Percentiles rank a stretch among this genome's conserved stretches.
Conservation (phyloP, 257 asterid genomes). For the Nicotiana sylvestris region DNA sequence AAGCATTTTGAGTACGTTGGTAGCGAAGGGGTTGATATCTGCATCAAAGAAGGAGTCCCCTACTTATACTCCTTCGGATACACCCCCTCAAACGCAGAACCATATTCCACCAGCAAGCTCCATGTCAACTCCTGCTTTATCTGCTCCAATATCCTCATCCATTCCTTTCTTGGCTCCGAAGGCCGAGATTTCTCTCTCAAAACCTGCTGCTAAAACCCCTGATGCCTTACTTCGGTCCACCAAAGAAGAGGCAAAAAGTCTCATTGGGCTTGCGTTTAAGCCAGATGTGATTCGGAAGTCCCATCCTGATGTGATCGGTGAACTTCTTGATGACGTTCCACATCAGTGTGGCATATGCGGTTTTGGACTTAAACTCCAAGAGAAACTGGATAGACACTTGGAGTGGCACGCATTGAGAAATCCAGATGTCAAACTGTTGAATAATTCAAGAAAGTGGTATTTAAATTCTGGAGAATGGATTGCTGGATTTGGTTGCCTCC, state of each 20-base stretch:
- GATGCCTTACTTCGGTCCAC: slow-evolving; percentile 27
- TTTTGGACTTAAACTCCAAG: slow-evolving; percentile 55
- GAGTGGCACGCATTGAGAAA: slow-evolving; percentile 64
- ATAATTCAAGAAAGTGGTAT: slow-evolving; percentile 58
- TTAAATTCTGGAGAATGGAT: slow-evolving; percentile 47
- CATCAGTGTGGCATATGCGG: slow-evolving; percentile 63
- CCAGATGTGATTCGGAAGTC: slow-evolving; percentile 55
- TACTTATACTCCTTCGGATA: slow-evolving; percentile 24
- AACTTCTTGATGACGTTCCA: slow-evolving; percentile 60
- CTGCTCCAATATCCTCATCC: slow-evolving; percentile 33
- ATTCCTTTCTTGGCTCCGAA: slow-evolving; percentile 29
- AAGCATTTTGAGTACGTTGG: slow-evolving; percentile 73
- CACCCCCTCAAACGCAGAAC: slow-evolving; percentile 33
- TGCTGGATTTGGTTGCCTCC: slow-evolving; percentile 29
- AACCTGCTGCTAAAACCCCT: slow-evolving; percentile 27
- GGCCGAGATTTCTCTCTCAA: slow-evolving; percentile 26
- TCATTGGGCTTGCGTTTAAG: slow-evolving; percentile 67
- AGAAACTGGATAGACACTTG: slow-evolving; percentile 65
- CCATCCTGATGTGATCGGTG: slow-evolving; percentile 61
- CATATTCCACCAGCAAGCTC: slow-evolving; percentile 29
- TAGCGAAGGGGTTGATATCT: slow-evolving; percentile 78
- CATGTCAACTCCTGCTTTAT: slow-evolving; percentile 32
- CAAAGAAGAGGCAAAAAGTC: slow-evolving; percentile 34
- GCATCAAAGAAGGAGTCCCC: slow-evolving; percentile 46
- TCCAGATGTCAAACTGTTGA: slow-evolving; percentile 30